These are phyloP conservation scores for Saposhnikovia divaricata DNA, from an alignment of 129 eudicot genomes.

Conservation along the genomic window DNA sequence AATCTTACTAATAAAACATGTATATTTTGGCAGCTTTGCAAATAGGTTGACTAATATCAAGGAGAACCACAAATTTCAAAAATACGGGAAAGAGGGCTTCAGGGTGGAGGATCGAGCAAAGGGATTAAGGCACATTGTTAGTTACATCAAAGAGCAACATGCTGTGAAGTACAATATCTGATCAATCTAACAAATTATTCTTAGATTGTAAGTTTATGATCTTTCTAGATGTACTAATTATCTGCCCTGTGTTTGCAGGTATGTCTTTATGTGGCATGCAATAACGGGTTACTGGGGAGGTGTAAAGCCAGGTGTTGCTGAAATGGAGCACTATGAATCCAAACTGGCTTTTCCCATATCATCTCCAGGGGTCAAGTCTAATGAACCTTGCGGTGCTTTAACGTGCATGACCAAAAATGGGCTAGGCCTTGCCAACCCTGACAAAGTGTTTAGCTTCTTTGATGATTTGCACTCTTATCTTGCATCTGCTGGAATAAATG, in stretches of 20 bases:
- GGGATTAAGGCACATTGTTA: conserved; percentile 62
- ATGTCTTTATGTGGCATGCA: conserved; percentile 94
- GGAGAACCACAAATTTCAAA: conserved; percentile 90
- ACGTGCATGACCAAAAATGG: conserved; percentile 53
- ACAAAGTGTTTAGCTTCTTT: conserved; percentile 61
- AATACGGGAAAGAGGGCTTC: conserved; percentile 69
- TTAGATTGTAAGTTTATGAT: not conserved
- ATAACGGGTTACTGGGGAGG: conserved; percentile 93
- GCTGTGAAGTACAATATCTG: conserved; percentile 38
- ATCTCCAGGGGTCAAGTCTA: conserved; percentile 63
- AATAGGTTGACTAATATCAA: conserved; percentile 73
- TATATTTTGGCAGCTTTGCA: conserved; percentile 50
- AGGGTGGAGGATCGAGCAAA: conserved; percentile 63
- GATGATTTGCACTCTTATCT: conserved; percentile 83
- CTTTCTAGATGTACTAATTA: not conserved
- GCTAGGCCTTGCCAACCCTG: conserved; percentile 81
- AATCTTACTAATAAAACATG: not conserved
- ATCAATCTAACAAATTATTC: not conserved
- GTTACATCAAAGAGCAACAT: conserved; percentile 60
- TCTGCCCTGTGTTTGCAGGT: conserved; percentile 32
- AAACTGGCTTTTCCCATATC: conserved; percentile 57
- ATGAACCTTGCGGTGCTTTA: conserved; percentile 48
- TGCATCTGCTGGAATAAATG: conserved; percentile 75
- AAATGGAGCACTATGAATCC: conserved; percentile 65
- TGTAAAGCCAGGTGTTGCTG: conserved; percentile 61